Percentiles rank a stretch among this genome's conserved stretches.
These are phyloP conservation scores for Lizonia empirigonia DNA, from an alignment of 2,329 filamentous ascomycete species.

Conservation along the genomic window DNA sequence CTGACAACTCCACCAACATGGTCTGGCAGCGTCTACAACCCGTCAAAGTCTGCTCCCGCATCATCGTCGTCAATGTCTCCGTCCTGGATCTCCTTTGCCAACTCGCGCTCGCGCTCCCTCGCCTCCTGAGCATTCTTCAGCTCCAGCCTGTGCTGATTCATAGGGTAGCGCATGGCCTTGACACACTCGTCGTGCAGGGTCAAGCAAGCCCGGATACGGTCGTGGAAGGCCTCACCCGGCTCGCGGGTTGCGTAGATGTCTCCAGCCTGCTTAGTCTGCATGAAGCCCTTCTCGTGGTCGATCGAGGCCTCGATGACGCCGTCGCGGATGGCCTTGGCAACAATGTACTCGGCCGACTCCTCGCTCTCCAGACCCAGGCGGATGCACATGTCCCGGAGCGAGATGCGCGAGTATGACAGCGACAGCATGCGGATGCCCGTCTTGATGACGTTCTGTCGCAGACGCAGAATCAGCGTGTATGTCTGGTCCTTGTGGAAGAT, in stretches of 20 bases:
- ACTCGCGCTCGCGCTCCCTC: constrained; percentile 91
- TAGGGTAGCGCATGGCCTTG: constrained; percentile 99
- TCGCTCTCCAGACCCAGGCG: constrained; percentile 91
- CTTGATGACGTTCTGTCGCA: constrained; percentile 99
- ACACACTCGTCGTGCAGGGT: constrained; percentile 96
- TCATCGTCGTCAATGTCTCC: constrained; percentile 97
- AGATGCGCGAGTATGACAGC: constrained; percentile 95
- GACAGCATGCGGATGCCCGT: constrained; percentile 99
- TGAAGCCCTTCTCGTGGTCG: constrained; percentile 92
- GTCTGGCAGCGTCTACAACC: constrained; percentile 73
- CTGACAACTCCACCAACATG: too few relatives aligned
- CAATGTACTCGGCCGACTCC: constrained; percentile 98
- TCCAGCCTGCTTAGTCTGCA: constrained; percentile 97
- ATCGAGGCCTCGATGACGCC: constrained; percentile 95
- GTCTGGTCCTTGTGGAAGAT: constrained; percentile 93
- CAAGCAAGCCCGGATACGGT: constrained; percentile 90
- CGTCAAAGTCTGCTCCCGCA: constrained; percentile 93
- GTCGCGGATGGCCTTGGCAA: constrained; percentile 96
- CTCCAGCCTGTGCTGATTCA: constrained; percentile 98
- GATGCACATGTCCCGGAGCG: constrained; percentile 94
- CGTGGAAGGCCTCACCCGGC: constrained; percentile 96
- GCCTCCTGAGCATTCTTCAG: constrained; percentile 98
- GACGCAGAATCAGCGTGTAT: constrained; percentile 90
- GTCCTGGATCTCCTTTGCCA: constrained; percentile 98
- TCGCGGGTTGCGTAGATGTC: constrained; percentile 96